Evolutionary conservation across 2,329 filamentous ascomycete species (phyloP).

Genomic region (Fusarium guadeloupense): DNA sequence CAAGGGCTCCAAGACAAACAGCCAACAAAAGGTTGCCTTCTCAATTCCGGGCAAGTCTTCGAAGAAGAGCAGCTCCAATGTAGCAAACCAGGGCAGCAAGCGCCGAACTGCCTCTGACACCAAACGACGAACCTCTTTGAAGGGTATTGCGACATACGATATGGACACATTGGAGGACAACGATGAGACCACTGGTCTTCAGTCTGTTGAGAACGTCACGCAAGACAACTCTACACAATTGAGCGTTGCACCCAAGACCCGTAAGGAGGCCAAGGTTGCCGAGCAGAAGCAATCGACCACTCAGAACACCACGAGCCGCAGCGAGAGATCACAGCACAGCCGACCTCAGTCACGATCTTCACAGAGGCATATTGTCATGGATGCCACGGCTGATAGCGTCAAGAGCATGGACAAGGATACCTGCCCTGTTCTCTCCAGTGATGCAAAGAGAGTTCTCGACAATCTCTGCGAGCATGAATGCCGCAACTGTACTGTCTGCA

Average conservation of each 20-base stretch:
- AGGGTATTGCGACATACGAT: conserved; percentile 35
- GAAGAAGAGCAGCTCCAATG: conserved; percentile 44
- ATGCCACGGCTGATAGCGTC: conserved; percentile 37
- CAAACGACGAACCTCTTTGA: conserved; percentile 33
- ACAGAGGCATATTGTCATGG: conserved; percentile 40
- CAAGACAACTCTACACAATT: conserved; percentile 49
- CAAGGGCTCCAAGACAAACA: conserved; percentile 40
- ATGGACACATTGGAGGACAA: conserved; percentile 44
- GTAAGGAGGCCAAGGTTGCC: conserved; percentile 32
- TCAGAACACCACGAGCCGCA: conserved; percentile 37
- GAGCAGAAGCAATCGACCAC: conserved; percentile 33
- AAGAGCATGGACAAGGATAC: conserved; percentile 43
- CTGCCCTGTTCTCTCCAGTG: conserved; percentile 60
- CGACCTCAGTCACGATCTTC: conserved; percentile 42
- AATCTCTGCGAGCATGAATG: conserved; percentile 64
- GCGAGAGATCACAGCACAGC: conserved; percentile 39
- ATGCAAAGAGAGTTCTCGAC: conserved; percentile 63
- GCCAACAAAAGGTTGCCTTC: conserved; percentile 53
- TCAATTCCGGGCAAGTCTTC: conserved; percentile 51
- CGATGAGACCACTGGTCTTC: conserved; percentile 49
- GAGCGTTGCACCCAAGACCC: conserved; percentile 40
- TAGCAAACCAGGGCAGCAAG: conserved; percentile 56
- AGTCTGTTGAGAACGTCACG: conserved; percentile 48
- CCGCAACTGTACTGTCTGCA: conserved; percentile 66
- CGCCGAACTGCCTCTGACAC: conserved; percentile 45